These are phyloP conservation scores for Vaccinium vitisidaea DNA, from an alignment of 148 eudicot species.

Conservation along the genomic window DNA sequence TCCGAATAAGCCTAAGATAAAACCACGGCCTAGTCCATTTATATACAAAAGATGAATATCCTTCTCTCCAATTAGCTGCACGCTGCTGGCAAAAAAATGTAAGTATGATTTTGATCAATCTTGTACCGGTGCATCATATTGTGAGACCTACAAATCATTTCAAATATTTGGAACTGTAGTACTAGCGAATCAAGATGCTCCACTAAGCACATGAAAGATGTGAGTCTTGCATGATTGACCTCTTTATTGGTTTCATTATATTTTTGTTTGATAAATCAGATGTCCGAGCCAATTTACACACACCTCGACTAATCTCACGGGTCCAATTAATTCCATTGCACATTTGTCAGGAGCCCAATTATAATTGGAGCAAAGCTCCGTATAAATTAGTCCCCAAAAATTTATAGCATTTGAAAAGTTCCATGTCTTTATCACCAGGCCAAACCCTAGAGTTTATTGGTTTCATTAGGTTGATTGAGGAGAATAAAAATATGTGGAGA, in stretches of 20 bases:
- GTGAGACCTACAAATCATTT: neutral
- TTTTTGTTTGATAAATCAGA: neutral
- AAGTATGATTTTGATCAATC: neutral
- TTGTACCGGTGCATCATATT: neutral
- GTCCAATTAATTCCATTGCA: too few relatives aligned
- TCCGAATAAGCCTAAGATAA: too few relatives aligned
- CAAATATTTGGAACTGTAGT: neutral
- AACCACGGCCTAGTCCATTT: too few relatives aligned
- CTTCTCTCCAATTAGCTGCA: neutral
- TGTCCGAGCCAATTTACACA: too few relatives aligned
- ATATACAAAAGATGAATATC: too few relatives aligned
- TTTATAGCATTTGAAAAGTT: too few relatives aligned
- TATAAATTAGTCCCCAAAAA: too few relatives aligned
- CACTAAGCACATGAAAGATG: neutral
- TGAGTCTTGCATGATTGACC: neutral
- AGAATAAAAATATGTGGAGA: neutral
- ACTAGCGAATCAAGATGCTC: neutral
- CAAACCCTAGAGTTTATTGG: neutral
- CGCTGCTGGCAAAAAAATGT: neutral
- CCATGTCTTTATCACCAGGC: too few relatives aligned
- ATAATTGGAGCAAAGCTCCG: too few relatives aligned
- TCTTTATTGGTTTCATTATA: neutral
- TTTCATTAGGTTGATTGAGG: neutral
- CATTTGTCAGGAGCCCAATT: too few relatives aligned
- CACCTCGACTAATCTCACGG: too few relatives aligned